phyloP scores from a whole-genome alignment of 768 basidiomycete genomes.

The Tricholoma terreum region DNA sequence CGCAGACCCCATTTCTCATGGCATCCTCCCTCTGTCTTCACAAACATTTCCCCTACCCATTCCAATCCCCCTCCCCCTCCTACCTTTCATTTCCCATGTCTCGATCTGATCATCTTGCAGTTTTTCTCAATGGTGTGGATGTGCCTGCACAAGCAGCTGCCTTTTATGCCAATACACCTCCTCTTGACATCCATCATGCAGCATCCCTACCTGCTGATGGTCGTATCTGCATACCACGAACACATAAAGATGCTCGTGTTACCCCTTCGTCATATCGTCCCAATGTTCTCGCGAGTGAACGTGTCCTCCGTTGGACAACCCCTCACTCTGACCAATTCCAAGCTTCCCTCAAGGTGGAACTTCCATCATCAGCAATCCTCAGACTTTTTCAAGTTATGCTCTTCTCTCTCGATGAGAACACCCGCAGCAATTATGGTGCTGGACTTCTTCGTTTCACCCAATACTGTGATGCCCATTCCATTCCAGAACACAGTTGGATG shows the following conservation, averaged over 20 bases:
- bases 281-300: constrained; percentile 13
- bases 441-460: constrained; percentile 15
- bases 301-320: constrained; percentile 15
- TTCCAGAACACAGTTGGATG: constrained; percentile 17
- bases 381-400: no score
- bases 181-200: not conserved
- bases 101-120: not conserved
- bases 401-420: no score
- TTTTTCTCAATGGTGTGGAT: not conserved
- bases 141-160: no score
- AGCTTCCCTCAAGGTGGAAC: not conserved
- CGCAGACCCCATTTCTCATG: constrained; percentile 29
- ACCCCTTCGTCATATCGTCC: constrained; percentile 10
- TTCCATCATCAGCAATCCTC: no score
- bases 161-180: constrained; percentile 1
- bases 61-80: not conserved
- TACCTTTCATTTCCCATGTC: constrained; percentile 5
- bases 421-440: constrained; percentile 23
- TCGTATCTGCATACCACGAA: constrained; percentile 4
- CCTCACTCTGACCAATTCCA: constrained; percentile 8
- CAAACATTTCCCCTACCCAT: constrained; percentile 13
- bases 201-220: constrained; percentile 5
- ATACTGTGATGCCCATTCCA: constrained; percentile 6
- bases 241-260: not conserved
- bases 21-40: constrained; percentile 2